Percentiles rank a stretch among this genome's conserved stretches.
Conservation (phyloP, 352 stramenopile genomes). For the Phytophthora boehmeriae region DNA sequence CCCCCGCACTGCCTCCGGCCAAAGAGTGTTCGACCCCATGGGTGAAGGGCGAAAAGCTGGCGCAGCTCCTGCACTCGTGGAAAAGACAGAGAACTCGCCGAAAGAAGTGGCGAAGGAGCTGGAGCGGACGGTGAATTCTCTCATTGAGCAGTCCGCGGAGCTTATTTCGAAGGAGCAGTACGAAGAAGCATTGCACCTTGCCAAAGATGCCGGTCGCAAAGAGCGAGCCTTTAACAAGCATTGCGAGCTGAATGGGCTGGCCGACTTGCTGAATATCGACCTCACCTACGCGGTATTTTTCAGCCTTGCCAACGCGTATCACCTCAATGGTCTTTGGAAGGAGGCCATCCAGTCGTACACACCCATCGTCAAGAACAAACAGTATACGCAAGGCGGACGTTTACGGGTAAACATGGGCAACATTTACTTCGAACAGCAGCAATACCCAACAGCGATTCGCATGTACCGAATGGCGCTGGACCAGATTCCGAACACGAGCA, state of each 20-base stretch:
- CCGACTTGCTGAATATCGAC: slow-evolving; percentile 93
- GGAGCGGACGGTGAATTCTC: slow-evolving; percentile 90
- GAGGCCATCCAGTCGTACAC: slow-evolving; percentile 96
- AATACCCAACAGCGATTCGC: slow-evolving; percentile 94
- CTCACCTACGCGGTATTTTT: slow-evolving; percentile 96
- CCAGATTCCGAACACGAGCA: slow-evolving; percentile 94
- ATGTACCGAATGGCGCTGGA: slow-evolving; percentile 98
- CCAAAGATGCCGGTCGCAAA: slow-evolving; percentile 88
- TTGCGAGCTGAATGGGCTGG: slow-evolving; percentile 88
- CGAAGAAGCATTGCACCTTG: slow-evolving; percentile 88
- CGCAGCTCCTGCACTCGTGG: slow-evolving; percentile 79
- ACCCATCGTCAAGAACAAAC: slow-evolving; percentile 96
- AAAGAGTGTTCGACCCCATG: slow-evolving; percentile 91
- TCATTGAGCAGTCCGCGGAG: slow-evolving; percentile 93
- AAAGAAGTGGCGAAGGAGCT: slow-evolving; percentile 93
- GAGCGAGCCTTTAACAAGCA: slow-evolving; percentile 92
- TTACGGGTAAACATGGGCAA: slow-evolving; percentile 98
- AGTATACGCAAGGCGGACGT: slow-evolving; percentile 90
- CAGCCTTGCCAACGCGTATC: slow-evolving; percentile 94
- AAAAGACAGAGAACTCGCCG: slow-evolving; percentile 92
- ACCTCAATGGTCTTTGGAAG: slow-evolving; percentile 94
- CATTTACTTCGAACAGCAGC: slow-evolving; percentile 96
- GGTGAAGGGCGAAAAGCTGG: slow-evolving; percentile 84
- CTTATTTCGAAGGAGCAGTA: slow-evolving; percentile 75
- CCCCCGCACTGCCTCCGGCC: slow-evolving; percentile 65